These are phyloP conservation scores for Pisolithus microcarpus DNA, from an alignment of 768 basidiomycete species.

Conservation along the genomic window DNA sequence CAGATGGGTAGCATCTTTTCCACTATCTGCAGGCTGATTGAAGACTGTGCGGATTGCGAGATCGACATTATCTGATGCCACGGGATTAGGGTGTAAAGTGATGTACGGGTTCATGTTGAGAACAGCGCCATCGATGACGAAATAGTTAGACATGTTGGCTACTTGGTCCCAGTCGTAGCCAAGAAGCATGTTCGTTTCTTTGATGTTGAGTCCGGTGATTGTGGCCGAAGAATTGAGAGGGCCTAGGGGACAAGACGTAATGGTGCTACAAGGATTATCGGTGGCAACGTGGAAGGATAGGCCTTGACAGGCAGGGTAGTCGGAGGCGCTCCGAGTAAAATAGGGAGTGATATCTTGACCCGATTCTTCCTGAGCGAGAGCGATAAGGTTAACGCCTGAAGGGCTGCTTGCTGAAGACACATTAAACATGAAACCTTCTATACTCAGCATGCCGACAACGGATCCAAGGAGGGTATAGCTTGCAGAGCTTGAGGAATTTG, in stretches of 20 bases:
- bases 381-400: constrained; percentile 48
- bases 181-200: constrained; percentile 58
- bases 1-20: constrained; percentile 86
- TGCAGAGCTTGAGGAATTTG: constrained; percentile 39
- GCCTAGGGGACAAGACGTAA: constrained; percentile 61
- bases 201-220: constrained; percentile 52
- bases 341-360: constrained; percentile 89
- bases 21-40: constrained; percentile 40
- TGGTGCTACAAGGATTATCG: constrained; percentile 62
- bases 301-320: constrained; percentile 59
- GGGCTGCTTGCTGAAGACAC: constrained; percentile 45
- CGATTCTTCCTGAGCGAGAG: constrained; percentile 46
- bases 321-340: constrained; percentile 64
- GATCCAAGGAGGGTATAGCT: constrained; percentile 51
- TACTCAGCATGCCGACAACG: constrained; percentile 56
- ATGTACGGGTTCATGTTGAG: constrained; percentile 91
- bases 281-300: constrained; percentile 61
- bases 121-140: constrained; percentile 91
- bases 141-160: constrained; percentile 56
- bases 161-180: constrained; percentile 95
- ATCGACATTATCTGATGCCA: constrained; percentile 76
- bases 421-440: constrained; percentile 76
- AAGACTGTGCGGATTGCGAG: constrained; percentile 72
- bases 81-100: constrained; percentile 54
- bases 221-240: constrained; percentile 50